Base-by-base conservation (phyloP, 768 basidiomycete species). In the Lentinula edodes region DNA sequence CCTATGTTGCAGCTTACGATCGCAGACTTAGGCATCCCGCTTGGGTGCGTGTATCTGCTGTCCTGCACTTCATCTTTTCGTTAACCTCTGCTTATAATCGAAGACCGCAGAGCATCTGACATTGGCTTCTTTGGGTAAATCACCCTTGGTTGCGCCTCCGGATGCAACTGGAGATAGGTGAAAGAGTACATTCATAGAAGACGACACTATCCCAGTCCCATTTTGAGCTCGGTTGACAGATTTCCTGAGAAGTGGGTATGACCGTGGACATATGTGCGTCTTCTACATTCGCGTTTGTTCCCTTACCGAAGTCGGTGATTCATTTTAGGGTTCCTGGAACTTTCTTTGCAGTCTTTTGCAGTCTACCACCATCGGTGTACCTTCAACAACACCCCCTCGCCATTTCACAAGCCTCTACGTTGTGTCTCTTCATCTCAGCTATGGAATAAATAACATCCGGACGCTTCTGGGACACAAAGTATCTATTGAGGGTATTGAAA, bases 401-500 rank as follows among this genome's bases (percentile, higher is more conserved):
- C n/a, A n/a, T n/a, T n/a, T n/a, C n/a, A n/a, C n/a, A n/a, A n/a
- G n/a, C n/a, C n/a, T n/a, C n/a, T n/a, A n/a, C n/a, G n/a, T n/a
- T n/a, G n/a, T n/a, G n/a, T n/a, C n/a, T n/a, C n/a, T 13, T 7
- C 23, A 67, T 32, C 23, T 28, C 18, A 95, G 95, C 53, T 99
- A 98, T 74, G 95, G 93, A 18, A 95, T 99, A 71, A 95, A 87
- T 73, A 98, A 99, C 72, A 99, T 99, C 67, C 81, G 97, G 66
- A 94, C 95, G 15, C 79, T 99, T 42, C 92, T 99, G 51, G 97
- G 97, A 15, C 97, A 99, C 80, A 99, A 98, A 78, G 93, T 93
- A 10, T 88, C 93, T 52, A 84, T 97, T 69, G 95, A 95, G 64
- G 83, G 80, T 54, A 89, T 97, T 63, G 93, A 94, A 74, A 89